Evolutionary conservation across 768 basidiomycete species (phyloP).

Genomic region (Cyathus striatus): DNA sequence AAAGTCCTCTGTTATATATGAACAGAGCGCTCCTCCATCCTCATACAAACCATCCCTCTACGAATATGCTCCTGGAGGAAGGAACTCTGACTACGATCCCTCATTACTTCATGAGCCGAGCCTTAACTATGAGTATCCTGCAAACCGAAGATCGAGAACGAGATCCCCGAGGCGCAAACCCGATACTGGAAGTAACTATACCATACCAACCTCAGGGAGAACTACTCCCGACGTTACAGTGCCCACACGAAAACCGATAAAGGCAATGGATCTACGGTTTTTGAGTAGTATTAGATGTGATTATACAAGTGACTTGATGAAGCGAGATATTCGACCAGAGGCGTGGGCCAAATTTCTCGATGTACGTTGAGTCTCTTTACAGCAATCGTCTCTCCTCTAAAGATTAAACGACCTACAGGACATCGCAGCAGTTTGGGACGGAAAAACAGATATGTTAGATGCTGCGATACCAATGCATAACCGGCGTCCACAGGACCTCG

Average conservation of each 20-base stretch:
- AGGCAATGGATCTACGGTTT: constrained; percentile 1
- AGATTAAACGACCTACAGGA: constrained; percentile 9
- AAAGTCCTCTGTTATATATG: neutral
- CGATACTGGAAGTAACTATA: too few relatives aligned
- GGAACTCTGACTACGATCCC: too few relatives aligned
- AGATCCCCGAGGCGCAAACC: too few relatives aligned
- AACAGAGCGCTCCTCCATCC: neutral
- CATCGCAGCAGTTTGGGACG: constrained; percentile 11
- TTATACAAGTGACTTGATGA: neutral
- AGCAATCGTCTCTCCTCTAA: neutral
- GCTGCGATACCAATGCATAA: neutral
- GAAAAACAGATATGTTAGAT: neutral
- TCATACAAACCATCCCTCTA: constrained; percentile 2
- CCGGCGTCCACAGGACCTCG: constrained; percentile 15
- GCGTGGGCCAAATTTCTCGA: constrained; percentile 1
- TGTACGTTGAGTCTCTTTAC: neutral
- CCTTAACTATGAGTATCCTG: too few relatives aligned
- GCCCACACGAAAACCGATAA: too few relatives aligned
- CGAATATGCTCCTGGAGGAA: too few relatives aligned
- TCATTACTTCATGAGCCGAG: too few relatives aligned
- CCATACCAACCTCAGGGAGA: too few relatives aligned
- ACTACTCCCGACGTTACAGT: too few relatives aligned
- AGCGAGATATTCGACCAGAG: constrained; percentile 1
- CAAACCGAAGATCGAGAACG: too few relatives aligned
- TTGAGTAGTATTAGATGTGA: neutral